Conservation (phyloP, 768 basidiomycete genomes). For the Collybia sp. region DNA sequence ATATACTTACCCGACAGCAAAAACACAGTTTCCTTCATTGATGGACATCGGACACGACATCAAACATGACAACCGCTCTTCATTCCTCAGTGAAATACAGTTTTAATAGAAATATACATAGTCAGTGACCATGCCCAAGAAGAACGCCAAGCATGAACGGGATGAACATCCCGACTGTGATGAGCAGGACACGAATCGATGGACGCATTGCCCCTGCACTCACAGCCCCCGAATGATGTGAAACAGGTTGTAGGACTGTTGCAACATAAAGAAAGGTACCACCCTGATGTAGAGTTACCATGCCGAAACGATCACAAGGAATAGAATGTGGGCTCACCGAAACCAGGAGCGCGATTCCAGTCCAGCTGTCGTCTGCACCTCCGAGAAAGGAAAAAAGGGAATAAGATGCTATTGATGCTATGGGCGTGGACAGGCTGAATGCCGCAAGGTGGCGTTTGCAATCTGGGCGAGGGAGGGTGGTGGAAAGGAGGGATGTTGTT, state of each 20-base stretch:
- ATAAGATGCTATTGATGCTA: slow-evolving; percentile 79
- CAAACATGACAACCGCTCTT: too few species aligned
- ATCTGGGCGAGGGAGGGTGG: slow-evolving; percentile 58
- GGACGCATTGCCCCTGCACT: slow-evolving; percentile 39
- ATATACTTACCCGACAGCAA: too few species aligned
- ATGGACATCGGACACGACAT: too few species aligned
- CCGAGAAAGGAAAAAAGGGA: slow-evolving; percentile 54
- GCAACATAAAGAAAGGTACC: slow-evolving; percentile 95
- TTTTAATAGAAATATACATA: too few species aligned
- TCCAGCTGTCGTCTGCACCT: slow-evolving; percentile 45
- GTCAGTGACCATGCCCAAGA: slow-evolving; percentile 58
- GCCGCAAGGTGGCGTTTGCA: slow-evolving; percentile 72
- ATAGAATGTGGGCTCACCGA: slow-evolving; percentile 51
- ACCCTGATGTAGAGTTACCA: slow-evolving; percentile 42
- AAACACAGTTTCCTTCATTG: too few species aligned
- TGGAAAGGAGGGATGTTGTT: slow-evolving; percentile 78
- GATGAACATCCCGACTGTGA: slow-evolving; percentile 65
- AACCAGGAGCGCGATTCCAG: slow-evolving; percentile 75
- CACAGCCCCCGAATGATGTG: slow-evolving; percentile 33
- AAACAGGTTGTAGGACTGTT: slow-evolving; percentile 79
- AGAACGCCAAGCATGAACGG: slow-evolving; percentile 59
- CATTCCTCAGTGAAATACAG: too few species aligned
- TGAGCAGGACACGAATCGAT: slow-evolving; percentile 41
- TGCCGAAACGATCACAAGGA: not conserved
- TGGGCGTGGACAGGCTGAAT: slow-evolving; percentile 83